Conservation (phyloP, 768 basidiomycete species). For the Tylopilus rubrobrunneus region DNA sequence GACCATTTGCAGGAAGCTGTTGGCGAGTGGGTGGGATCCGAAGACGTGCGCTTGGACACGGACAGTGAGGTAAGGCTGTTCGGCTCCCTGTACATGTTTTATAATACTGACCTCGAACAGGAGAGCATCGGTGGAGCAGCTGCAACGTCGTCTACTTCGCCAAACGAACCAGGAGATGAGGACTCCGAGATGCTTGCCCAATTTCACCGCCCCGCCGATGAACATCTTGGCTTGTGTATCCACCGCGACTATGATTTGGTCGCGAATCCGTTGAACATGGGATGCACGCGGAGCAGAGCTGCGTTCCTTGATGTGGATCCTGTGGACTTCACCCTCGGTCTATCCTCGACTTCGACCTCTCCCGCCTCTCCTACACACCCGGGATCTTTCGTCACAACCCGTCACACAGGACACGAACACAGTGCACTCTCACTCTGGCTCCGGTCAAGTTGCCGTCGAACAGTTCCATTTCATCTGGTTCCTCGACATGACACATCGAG, state of each 20-base stretch:
- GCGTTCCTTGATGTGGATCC: constrained; percentile 44
- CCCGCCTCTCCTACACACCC: constrained; percentile 63
- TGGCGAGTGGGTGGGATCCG: constrained; percentile 82
- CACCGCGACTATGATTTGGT: constrained; percentile 64
- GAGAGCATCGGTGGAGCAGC: constrained; percentile 71
- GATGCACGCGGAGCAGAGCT: constrained; percentile 30
- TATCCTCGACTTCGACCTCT: constrained; percentile 49
- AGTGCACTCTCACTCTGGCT: constrained; percentile 55
- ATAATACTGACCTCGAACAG: constrained; percentile 15
- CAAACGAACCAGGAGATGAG: constrained; percentile 46
- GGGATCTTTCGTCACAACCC: constrained; percentile 57
- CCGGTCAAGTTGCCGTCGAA: constrained; percentile 38
- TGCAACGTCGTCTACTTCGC: constrained; percentile 59
- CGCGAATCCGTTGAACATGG: constrained; percentile 83
- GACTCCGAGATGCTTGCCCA: constrained; percentile 67
- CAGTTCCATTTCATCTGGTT: too few species aligned
- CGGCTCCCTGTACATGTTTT: neutral
- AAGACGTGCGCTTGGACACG: constrained; percentile 57
- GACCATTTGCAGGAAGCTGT: constrained; percentile 36
- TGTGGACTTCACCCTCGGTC: constrained; percentile 43
- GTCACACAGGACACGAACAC: constrained; percentile 58
- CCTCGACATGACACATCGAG: too few species aligned
- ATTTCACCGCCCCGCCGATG: constrained; percentile 75
- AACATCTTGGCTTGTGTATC: constrained; percentile 41
- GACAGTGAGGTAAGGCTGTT: constrained; percentile 61